Evolutionary conservation across 1,284 basidiomycete species (phyloP).

Genomic region (Cutaneotrichosporon cutaneum): DNA sequence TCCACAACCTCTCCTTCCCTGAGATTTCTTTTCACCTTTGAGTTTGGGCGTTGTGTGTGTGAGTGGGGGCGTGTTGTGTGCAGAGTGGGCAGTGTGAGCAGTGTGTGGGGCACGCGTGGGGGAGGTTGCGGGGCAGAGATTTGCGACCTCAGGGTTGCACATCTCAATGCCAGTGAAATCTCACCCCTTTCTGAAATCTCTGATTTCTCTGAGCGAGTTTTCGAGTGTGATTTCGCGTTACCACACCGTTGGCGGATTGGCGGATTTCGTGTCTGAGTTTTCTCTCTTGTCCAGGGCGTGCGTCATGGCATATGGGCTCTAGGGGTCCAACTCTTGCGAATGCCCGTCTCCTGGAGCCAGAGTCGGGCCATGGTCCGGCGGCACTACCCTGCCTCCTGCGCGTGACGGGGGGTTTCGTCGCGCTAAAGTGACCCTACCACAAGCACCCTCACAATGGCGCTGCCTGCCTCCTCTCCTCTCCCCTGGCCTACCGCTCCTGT

Average conservation of each 20-base stretch:
- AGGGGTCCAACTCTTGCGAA: background rate
- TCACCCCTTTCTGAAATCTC: constrained; percentile 2
- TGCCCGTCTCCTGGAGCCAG: background rate
- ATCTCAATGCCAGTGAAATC: background rate
- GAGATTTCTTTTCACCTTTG: no score
- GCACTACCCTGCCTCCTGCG: constrained; percentile 13
- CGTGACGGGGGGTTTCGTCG: constrained; percentile 22
- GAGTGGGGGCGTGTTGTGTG: no score
- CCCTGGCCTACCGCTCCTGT: constrained; percentile 21
- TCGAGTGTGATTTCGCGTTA: background rate
- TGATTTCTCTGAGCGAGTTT: background rate
- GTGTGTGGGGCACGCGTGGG: no score
- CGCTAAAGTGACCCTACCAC: constrained; percentile 21
- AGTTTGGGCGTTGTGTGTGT: no score
- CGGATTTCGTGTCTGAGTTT: background rate
- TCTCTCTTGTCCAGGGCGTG: background rate
- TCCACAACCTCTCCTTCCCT: no score
- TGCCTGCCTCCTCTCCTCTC: constrained; percentile 1
- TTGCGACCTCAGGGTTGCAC: background rate
- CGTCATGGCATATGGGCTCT: background rate
- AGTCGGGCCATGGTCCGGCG: constrained; percentile 2
- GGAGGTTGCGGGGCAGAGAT: no score
- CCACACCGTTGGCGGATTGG: background rate
- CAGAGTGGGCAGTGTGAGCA: no score
- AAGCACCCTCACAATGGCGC: constrained; percentile 13